Conservation (phyloP, 306 rosid genomes). For the Dalbergia cultrata region DNA sequence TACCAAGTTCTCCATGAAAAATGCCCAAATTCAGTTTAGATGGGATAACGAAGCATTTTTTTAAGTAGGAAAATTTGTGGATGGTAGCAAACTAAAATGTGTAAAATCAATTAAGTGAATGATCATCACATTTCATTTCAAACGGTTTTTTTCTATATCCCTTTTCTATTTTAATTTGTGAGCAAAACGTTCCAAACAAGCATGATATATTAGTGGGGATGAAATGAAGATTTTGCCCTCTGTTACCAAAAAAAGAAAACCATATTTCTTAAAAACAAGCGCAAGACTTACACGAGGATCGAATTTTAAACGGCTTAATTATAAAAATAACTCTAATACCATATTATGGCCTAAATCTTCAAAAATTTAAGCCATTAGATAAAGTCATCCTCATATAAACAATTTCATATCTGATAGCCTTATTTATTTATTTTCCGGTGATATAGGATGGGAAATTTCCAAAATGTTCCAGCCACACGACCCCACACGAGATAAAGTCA, state of each 20-base stretch:
- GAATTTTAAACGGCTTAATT: no score
- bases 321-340: no score
- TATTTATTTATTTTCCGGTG: no score
- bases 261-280: no score
- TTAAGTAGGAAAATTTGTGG: not conserved
- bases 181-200: not conserved
- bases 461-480: not conserved
- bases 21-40: not conserved
- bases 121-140: not conserved
- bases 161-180: no score
- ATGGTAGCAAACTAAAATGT: not conserved
- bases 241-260: no score
- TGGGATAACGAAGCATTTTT: not conserved
- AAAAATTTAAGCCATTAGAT: no score
- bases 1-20: conserved; percentile 1
- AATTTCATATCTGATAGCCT: no score
- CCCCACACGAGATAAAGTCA: not conserved
- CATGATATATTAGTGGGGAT: not conserved
- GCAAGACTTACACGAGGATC: no score
- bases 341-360: no score
- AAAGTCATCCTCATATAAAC: no score
- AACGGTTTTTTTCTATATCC: no score
- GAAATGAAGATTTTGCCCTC: not conserved
- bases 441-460: not conserved
- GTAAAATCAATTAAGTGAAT: not conserved